These are phyloP conservation scores for Rhizomucor pusillus DNA, from an alignment of 371 early-diverging fungal genomes.

Conservation along the genomic window DNA sequence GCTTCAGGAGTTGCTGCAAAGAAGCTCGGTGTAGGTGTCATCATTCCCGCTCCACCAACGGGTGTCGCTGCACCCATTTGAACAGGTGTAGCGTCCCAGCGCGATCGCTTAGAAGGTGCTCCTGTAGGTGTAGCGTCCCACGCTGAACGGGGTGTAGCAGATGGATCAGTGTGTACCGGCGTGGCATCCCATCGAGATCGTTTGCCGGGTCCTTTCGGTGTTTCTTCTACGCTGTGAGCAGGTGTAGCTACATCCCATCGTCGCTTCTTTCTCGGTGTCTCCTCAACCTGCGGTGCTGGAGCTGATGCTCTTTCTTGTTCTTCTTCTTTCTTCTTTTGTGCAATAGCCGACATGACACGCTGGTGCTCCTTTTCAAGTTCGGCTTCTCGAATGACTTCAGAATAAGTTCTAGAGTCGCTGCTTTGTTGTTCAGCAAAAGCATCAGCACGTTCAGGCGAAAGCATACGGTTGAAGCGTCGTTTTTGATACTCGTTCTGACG, in stretches of 20 bases:
- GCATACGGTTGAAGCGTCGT: constrained; percentile 72
- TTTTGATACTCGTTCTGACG: constrained; percentile 87
- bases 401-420: constrained; percentile 65
- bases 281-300: constrained; percentile 35
- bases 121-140: constrained; percentile 75
- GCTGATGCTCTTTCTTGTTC: constrained; percentile 13
- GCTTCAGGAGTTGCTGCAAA: constrained; percentile 86
- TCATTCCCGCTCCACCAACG: constrained; percentile 68
- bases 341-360: constrained; percentile 63
- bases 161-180: constrained; percentile 56
- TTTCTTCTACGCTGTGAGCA: constrained; percentile 61
- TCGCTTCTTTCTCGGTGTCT: constrained; percentile 60
- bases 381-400: constrained; percentile 83
- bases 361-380: constrained; percentile 85
- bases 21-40: constrained; percentile 69
- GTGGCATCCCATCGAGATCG: constrained; percentile 87
- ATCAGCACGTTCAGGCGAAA: constrained; percentile 88
- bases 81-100: constrained; percentile 86
- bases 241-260: constrained; percentile 90
- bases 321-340: constrained; percentile 69
- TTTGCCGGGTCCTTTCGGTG: constrained; percentile 49
- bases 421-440: constrained; percentile 64
- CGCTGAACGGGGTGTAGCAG: constrained; percentile 35
- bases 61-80: constrained; percentile 70
- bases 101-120: constrained; percentile 53